phyloP scores from a whole-genome alignment of 2,329 filamentous ascomycete species.

The Aspergillus flavus region DNA sequence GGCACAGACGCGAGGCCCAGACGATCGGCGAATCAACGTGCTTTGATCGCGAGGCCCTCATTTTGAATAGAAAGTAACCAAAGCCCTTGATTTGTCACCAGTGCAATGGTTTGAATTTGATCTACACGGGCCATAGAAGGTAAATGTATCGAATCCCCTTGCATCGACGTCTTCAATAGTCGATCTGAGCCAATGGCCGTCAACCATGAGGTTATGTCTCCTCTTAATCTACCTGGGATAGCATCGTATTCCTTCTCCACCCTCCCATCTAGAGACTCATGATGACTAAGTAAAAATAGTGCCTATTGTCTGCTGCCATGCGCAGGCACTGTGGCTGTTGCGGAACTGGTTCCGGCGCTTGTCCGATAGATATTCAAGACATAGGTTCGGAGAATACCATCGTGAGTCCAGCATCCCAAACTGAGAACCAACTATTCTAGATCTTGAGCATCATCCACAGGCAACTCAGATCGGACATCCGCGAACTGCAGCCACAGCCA shows the following conservation, averaged over 20 bases:
- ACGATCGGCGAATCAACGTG: constrained; percentile 32
- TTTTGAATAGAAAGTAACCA: constrained; percentile 20
- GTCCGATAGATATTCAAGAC: constrained; percentile 7
- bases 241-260: neutral
- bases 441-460: neutral
- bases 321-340: constrained; percentile 15
- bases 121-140: constrained; percentile 32
- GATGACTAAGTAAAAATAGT: constrained; percentile 8
- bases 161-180: constrained; percentile 37
- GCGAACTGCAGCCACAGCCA: neutral
- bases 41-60: constrained; percentile 23
- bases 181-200: constrained; percentile 28
- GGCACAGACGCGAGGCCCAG: constrained; percentile 30
- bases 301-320: constrained; percentile 20
- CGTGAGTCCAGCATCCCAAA: neutral
- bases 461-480: neutral
- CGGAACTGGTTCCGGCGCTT: constrained; percentile 22
- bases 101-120: constrained; percentile 24
- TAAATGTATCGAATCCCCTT: constrained; percentile 36
- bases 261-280: neutral
- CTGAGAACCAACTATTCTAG: neutral
- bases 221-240: neutral
- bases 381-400: constrained; percentile 3
- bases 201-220: constrained; percentile 7
- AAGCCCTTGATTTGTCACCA: constrained; percentile 41